Conservation (phyloP, 179 eudicot genomes). For the Drosera spatulata region DNA sequence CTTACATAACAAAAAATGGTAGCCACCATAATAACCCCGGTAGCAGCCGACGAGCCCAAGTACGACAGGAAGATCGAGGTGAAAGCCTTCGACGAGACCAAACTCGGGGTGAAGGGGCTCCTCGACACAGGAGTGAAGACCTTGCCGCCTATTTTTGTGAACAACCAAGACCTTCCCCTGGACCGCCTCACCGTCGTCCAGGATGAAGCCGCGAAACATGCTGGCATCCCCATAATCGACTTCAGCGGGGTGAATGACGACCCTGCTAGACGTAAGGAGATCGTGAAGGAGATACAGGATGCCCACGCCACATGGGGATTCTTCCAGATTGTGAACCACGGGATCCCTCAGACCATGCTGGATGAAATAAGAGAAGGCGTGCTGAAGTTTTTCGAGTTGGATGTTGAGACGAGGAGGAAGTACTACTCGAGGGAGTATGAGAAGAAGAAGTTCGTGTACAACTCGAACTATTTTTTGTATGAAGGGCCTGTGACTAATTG, state of each 20-base stretch:
- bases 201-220: neutral
- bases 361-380: slow-evolving; percentile 37
- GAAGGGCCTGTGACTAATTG: slow-evolving; percentile 16
- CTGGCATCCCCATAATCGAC: slow-evolving; percentile 26
- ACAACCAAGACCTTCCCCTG: neutral
- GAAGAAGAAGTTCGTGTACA: slow-evolving; percentile 16
- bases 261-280: neutral
- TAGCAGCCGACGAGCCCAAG: neutral
- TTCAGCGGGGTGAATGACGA: slow-evolving; percentile 1
- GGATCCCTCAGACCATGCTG: slow-evolving; percentile 25
- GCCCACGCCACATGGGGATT: slow-evolving; percentile 32
- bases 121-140: slow-evolving; percentile 31
- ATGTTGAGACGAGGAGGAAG: slow-evolving; percentile 27
- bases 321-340: slow-evolving; percentile 13
- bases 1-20: neutral
- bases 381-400: slow-evolving; percentile 35
- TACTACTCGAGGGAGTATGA: slow-evolving; percentile 28
- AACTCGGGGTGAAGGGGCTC: slow-evolving; percentile 51
- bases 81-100: slow-evolving; percentile 48
- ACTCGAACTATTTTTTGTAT: slow-evolving; percentile 26
- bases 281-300: slow-evolving; percentile 12
- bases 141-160: slow-evolving; percentile 29
- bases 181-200: slow-evolving; percentile 6
- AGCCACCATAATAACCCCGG: neutral
- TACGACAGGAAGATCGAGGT: slow-evolving; percentile 20